phyloP scores from a whole-genome alignment of 1,284 basidiomycete species.

The Pyrrhoderma lamaoense region DNA sequence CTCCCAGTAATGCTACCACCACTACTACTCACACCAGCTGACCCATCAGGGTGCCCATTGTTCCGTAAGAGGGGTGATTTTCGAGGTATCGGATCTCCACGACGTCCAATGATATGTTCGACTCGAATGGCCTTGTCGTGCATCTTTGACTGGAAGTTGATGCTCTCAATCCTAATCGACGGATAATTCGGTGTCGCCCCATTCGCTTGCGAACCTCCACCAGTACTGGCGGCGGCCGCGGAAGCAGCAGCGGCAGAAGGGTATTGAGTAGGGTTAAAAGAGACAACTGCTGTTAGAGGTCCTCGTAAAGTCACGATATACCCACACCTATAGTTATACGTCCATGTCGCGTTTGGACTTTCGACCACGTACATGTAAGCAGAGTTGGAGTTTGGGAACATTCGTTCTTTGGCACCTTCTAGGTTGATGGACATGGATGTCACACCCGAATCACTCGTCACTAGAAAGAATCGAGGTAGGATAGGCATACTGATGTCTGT shows the following conservation, averaged over 20 bases:
- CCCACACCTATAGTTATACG: constrained; percentile 66
- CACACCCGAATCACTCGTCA: constrained; percentile 73
- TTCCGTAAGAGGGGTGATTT: constrained; percentile 23
- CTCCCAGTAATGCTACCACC: background rate
- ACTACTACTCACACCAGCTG: constrained; percentile 19
- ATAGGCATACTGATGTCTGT: constrained; percentile 69
- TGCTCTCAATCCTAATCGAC: constrained; percentile 56
- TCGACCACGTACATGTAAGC: constrained; percentile 36
- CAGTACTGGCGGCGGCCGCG: constrained; percentile 21
- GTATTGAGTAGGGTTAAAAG: constrained; percentile 34
- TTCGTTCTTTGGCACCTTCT: constrained; percentile 62
- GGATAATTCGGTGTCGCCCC: too few species aligned
- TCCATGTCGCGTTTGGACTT: constrained; percentile 64
- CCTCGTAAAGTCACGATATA: constrained; percentile 68
- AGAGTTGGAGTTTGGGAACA: constrained; percentile 22
- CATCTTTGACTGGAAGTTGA: constrained; percentile 59
- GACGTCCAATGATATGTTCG: constrained; percentile 47
- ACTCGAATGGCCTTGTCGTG: constrained; percentile 64
- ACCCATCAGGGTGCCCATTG: constrained; percentile 29
- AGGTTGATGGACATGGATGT: constrained; percentile 66
- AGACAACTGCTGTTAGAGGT: constrained; percentile 55
- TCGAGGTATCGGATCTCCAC: constrained; percentile 35
- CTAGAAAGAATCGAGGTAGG: constrained; percentile 73
- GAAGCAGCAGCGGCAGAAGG: constrained; percentile 22
- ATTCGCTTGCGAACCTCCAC: too few species aligned